Base-by-base conservation (phyloP, 1,139 yeast species). In the Debaryomycetaceae sp. region DNA sequence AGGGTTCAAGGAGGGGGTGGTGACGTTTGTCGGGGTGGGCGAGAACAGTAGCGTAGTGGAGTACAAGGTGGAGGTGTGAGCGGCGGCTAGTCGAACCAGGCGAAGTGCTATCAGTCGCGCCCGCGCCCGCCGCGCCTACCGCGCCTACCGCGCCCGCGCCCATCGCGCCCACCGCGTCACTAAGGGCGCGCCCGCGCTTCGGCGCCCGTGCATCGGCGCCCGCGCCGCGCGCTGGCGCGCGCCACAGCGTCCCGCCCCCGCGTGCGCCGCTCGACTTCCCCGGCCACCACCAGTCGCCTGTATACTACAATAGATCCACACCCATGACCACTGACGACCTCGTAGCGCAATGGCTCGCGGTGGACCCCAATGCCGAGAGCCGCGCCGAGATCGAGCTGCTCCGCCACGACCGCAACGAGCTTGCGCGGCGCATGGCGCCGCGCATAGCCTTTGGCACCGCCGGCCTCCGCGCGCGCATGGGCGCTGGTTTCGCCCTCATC, bases 361-460 rank as follows among this genome's bases (percentile, higher is more conserved):
- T 71, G 5, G 78, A 72, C 41, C 48, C 51, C 16, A 78, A 84
- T 43, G 70, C 72, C 5, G 48, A 45, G 5, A 75, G 94, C 2
- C 58, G 76, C 29, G 39, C 57, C 3, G 85, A 84, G 51, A 78
- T 88, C 27, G 35, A 50, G 14, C 44, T 51, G 1, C 62, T 86
- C n/a, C 65, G 65, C 12, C 49, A 53, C 1, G 38, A 46, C 0
- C 48, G 58, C 4, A 52, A 78, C 38, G 75, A 65, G 29, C 61
- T 88, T 27, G 71, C 70, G 29, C 51, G 52, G 26, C 67, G 84
- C 34, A 57, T 80, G 25, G 36, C 62, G n/a, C 49, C 57, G 3
- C 58, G 95, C 31, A 82, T 88, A 23, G 67, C 78, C n/a, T 88
- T 88, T 56, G 97, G 96, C 0, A 88, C 97, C 0, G 96, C 97